A percentile compares a stretch with the other conserved stretches of the same genome.
Conservation (phyloP, 495 filamentous ascomycete genomes). For the Podospora australis region DNA sequence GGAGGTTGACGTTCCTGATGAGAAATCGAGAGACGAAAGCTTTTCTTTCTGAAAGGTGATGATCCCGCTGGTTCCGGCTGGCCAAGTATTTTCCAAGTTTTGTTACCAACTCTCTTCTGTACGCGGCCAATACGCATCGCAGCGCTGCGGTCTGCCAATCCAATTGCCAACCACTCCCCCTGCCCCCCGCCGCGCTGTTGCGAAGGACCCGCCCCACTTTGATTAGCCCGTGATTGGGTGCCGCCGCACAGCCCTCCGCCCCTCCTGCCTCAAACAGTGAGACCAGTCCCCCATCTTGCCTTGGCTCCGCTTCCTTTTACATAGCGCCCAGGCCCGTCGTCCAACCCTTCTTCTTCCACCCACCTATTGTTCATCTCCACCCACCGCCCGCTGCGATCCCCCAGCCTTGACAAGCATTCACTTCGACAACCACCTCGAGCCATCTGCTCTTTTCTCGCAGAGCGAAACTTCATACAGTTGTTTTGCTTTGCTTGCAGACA, state of each 20-base stretch:
- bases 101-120: neutral
- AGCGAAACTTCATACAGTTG: neutral
- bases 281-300: slow-evolving; percentile 7
- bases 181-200: neutral
- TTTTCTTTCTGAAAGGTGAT: too few relatives aligned
- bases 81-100: neutral
- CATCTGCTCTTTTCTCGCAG: too few relatives aligned
- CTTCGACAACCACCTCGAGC: neutral
- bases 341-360: slow-evolving; percentile 11
- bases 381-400: neutral
- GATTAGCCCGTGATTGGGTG: neutral
- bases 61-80: neutral
- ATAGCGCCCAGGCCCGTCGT: neutral
- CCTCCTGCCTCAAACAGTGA: slow-evolving; percentile 3
- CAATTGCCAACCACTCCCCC: neutral
- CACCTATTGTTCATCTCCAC: slow-evolving; percentile 15
- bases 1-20: too few relatives aligned
- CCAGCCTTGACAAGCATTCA: slow-evolving; percentile 13
- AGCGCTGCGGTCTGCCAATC: too few relatives aligned
- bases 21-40: too few relatives aligned
- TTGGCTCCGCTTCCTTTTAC: slow-evolving; percentile 6
- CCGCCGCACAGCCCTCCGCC: neutral
- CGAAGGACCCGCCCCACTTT: slow-evolving; percentile 2
- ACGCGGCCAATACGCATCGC: too few relatives aligned
- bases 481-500: slow-evolving; percentile 1